Evolutionary conservation across 805 yeast species (phyloP), one percentile per base, ranked within the genome.

Genomic region (Kazachstania africana): DNA sequence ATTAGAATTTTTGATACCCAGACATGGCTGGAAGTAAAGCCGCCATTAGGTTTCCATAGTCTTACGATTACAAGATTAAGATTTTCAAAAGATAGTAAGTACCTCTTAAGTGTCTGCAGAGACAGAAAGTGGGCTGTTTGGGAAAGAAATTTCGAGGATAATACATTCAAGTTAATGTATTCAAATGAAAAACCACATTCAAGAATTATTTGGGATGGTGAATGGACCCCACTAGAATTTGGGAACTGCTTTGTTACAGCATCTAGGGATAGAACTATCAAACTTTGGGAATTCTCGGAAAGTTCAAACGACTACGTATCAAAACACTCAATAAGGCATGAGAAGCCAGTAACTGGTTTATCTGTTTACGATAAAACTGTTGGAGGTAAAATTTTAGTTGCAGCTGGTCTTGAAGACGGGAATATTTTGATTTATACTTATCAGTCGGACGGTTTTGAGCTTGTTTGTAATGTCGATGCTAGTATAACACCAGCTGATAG

Each of bases 161-260:
- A 65, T 27, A 53, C 54, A 14, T 68, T 70, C 37, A 51, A 57
- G 13, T 54, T 72, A 34, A 48, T 44, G 18, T 36, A 36, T 27
- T 42, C 57, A 13, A 65, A 69, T 34, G 71, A 71, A 22, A 83
- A 79, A 51, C 95, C 95, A 0, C 99, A 93, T 50, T 56, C 78
- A 2, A 72, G 96, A 55, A 88, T 91, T 45, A 72, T 91, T 26
- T 93, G 98, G 98, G 97, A 91, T 59, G 77, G 88, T 50, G 70
- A 80, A 24, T 91, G 96, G 95, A 61, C 76, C 1, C 83, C 85
- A 4, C 37, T 46, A n/a, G 60, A 47, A 3, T 49, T 48, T 29
- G 66, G 62, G 6, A 30, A 43, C n/a, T 51, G 53, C n/a, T 87
- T 88, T 47, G 66, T 81, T 12, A 87, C 96, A 0, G 93, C 78